Percentiles rank a stretch among this genome's conserved stretches.
These are phyloP conservation scores for Blyttiomyces sp. DNA, from an alignment of 371 early-diverging fungal genomes.

Conservation along the genomic window DNA sequence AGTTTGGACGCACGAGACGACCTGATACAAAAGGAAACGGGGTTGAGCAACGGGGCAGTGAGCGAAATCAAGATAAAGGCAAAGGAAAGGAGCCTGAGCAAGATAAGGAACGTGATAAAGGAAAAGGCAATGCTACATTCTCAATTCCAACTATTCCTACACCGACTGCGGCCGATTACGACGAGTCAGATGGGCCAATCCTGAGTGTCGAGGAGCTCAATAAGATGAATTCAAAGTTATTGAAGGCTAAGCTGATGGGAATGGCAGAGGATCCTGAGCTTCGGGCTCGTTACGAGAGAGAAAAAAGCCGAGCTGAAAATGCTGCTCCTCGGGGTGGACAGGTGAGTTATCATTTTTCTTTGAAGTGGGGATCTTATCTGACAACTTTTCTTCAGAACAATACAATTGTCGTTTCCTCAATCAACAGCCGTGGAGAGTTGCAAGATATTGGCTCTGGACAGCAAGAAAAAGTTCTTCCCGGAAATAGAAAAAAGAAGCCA, in stretches of 20 bases:
- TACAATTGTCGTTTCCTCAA: slow-evolving; percentile 48
- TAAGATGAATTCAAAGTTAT: slow-evolving; percentile 74
- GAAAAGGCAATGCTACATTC: background rate
- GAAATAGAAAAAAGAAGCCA: slow-evolving; percentile 8
- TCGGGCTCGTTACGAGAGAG: slow-evolving; percentile 64
- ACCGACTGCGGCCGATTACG: background rate
- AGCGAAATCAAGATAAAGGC: too few relatives aligned
- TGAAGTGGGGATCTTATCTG: too few relatives aligned
- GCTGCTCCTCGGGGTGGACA: background rate
- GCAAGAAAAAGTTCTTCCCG: background rate
- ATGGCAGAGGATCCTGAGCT: slow-evolving; percentile 61
- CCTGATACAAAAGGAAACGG: background rate
- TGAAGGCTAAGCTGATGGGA: slow-evolving; percentile 77
- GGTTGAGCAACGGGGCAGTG: background rate
- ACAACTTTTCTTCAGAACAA: background rate
- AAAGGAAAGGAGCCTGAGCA: too few relatives aligned
- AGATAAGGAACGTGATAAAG: background rate
- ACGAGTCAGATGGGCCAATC: slow-evolving; percentile 4
- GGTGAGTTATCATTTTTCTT: background rate
- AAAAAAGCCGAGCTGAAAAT: slow-evolving; percentile 12
- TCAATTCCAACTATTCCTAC: background rate
- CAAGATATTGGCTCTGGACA: slow-evolving; percentile 30
- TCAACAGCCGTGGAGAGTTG: slow-evolving; percentile 62
- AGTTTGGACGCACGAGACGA: slow-evolving; percentile 38
- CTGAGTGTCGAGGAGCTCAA: slow-evolving; percentile 73